Percentiles rank a stretch among this genome's conserved stretches.
Conservation (phyloP, 2,329 filamentous ascomycete species). For the Dothideomycetidae sp. region DNA sequence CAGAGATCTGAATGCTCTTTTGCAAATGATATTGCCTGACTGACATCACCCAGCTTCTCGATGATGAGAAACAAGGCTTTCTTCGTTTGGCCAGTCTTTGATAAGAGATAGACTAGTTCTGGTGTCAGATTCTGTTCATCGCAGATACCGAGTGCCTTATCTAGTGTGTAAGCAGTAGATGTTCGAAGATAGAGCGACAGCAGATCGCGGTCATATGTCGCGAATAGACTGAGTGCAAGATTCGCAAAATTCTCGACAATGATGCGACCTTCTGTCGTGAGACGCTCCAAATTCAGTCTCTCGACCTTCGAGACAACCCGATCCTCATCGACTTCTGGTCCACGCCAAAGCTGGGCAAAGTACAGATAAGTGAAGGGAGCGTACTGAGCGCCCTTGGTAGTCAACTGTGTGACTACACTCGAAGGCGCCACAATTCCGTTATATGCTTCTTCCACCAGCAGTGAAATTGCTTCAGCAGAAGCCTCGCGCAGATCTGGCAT, state of each 20-base stretch:
- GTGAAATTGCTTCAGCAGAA: conserved; percentile 67
- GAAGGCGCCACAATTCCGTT: conserved; percentile 70
- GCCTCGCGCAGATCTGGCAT: conserved; percentile 60
- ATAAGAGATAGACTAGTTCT: conserved; percentile 90
- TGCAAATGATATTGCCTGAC: conserved; percentile 83
- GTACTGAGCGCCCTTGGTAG: conserved; percentile 42
- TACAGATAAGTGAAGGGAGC: conserved; percentile 84
- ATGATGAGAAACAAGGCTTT: conserved; percentile 86
- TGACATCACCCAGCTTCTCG: conserved; percentile 78
- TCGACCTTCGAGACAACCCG: conserved; percentile 24
- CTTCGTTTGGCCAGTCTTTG: conserved; percentile 89
- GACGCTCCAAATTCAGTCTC: conserved; percentile 27
- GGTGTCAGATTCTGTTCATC: conserved; percentile 69
- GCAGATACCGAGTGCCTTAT: conserved; percentile 62
- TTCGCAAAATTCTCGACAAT: conserved; percentile 77
- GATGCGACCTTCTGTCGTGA: conserved; percentile 39
- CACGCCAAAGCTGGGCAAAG: conserved; percentile 70
- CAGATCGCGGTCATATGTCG: conserved; percentile 62
- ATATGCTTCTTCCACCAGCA: conserved; percentile 83
- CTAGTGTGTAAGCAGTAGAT: conserved; percentile 68
- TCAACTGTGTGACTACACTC: conserved; percentile 65
- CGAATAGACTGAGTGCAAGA: conserved; percentile 72
- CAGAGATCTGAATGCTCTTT: conserved; percentile 88
- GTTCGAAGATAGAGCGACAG: conserved; percentile 83
- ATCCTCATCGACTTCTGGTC: conserved; percentile 42